phyloP scores from a whole-genome alignment of 2,329 filamentous ascomycete genomes.

The Aplosporella prunicola region DNA sequence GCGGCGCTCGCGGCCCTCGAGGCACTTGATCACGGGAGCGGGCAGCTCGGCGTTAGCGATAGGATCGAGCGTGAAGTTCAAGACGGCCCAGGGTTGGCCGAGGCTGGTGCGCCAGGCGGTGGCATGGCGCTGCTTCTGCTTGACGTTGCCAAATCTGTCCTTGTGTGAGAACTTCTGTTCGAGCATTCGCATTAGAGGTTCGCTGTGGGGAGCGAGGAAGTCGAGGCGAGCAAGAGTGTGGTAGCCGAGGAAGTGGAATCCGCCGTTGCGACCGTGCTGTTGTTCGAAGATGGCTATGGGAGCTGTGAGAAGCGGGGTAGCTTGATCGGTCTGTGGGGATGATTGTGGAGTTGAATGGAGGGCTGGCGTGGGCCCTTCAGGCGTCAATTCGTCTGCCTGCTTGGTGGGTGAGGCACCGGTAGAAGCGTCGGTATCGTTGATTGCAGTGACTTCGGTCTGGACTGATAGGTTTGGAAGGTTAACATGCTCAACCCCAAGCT shows the following conservation, averaged over 20 bases:
- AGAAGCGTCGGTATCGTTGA: no score
- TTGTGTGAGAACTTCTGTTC: slow-evolving; percentile 20
- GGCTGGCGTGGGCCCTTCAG: no score
- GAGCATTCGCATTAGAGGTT: slow-evolving; percentile 19
- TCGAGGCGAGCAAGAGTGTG: slow-evolving; percentile 16
- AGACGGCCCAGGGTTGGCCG: slow-evolving; percentile 20
- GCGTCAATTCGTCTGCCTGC: no score
- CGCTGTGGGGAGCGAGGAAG: slow-evolving; percentile 16
- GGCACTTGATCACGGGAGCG: slow-evolving; percentile 15
- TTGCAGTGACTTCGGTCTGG: no score
- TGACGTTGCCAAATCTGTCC: slow-evolving; percentile 13
- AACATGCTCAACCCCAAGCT: no score
- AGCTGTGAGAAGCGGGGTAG: no score
- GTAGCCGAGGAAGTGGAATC: slow-evolving; percentile 18
- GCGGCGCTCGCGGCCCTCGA: background rate
- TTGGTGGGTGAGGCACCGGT: no score
- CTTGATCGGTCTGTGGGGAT: no score
- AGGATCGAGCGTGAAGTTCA: slow-evolving; percentile 20
- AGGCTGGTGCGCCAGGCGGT: slow-evolving; percentile 19
- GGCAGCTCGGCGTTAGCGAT: slow-evolving; percentile 16
- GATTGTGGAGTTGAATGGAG: no score
- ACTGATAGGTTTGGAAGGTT: no score
- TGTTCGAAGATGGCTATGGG: slow-evolving; percentile 21
- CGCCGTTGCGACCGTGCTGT: background rate
- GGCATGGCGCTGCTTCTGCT: slow-evolving; percentile 12